Evolutionary conservation across 345 rosid species (phyloP).

Genomic region (Euphorbia peplus): DNA sequence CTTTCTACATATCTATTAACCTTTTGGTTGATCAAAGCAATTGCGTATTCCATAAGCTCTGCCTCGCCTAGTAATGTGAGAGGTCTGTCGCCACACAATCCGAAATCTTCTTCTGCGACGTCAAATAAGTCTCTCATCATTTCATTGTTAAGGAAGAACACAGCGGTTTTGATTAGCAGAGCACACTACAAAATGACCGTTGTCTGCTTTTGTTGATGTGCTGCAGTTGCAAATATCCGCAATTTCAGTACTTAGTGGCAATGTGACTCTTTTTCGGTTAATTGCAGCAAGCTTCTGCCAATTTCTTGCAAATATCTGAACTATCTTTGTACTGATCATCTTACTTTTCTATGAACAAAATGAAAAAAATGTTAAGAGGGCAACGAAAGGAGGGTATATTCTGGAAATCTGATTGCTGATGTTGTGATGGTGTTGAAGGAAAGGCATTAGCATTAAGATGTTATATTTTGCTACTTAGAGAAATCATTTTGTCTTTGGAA

Average conservation of each 20-base stretch:
- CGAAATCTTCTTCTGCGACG: background rate
- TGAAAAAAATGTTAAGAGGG: background rate
- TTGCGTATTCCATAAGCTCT: background rate
- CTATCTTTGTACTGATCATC: slow-evolving; percentile 12
- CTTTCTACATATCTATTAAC: background rate
- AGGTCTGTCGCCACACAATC: background rate
- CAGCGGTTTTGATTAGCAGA: background rate
- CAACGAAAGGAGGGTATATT: background rate
- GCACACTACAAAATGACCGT: background rate
- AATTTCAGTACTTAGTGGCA: background rate
- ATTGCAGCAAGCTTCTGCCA: slow-evolving; percentile 4
- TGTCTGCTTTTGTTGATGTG: background rate
- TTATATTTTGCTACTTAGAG: background rate
- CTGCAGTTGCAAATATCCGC: background rate
- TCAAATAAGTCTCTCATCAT: background rate
- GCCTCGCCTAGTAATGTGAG: background rate
- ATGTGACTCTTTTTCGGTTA: background rate
- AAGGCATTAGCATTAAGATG: background rate
- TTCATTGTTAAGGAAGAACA: background rate
- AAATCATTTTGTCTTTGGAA: too few relatives aligned
- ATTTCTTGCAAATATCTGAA: slow-evolving; percentile 8
- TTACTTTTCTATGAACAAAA: background rate
- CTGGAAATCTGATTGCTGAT: background rate
- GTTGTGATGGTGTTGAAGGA: slow-evolving; percentile 3
- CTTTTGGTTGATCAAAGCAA: background rate